phyloP scores from a whole-genome alignment of 2,329 filamentous ascomycete genomes.

The Xylariales sp. region DNA sequence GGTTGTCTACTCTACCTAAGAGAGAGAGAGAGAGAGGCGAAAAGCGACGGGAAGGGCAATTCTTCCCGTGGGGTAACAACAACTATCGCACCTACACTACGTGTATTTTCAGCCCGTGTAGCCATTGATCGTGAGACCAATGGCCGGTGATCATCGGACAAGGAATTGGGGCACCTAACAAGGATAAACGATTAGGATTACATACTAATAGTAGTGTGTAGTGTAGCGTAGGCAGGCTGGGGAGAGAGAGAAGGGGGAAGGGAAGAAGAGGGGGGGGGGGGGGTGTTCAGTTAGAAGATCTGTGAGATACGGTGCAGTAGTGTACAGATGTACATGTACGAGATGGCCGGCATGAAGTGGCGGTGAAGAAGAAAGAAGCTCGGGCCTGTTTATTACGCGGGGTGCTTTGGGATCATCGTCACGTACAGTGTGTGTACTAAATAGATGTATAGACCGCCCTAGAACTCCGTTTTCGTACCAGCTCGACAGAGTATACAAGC shows the following conservation, averaged over 20 bases:
- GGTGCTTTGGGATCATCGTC: conserved; percentile 38
- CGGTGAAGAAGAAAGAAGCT: conserved; percentile 45
- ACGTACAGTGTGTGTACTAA: conserved; percentile 19
- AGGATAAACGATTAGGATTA: conserved; percentile 45
- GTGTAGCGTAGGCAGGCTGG: conserved; percentile 24
- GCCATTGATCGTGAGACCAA: conserved; percentile 41
- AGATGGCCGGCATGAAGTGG: conserved; percentile 43
- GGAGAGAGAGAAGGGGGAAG: conserved; percentile 2
- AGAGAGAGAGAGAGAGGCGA: not conserved
- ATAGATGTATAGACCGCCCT: conserved; percentile 10
- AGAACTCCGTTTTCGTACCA: conserved; percentile 37
- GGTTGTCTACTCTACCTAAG: not conserved
- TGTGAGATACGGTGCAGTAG: conserved; percentile 22
- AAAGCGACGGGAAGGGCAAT: conserved; percentile 4
- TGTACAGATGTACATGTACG: conserved; percentile 20
- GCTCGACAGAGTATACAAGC: conserved; percentile 1
- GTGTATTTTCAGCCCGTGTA: conserved; percentile 16
- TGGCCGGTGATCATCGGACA: conserved; percentile 50
- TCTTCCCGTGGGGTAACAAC: conserved; percentile 25
- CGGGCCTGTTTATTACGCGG: conserved; percentile 42
- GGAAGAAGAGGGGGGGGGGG: conserved; percentile 27
- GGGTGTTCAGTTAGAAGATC: conserved; percentile 45
- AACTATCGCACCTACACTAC: conserved; percentile 3
- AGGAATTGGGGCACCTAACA: conserved; percentile 45
- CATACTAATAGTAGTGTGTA: conserved; percentile 27